Evolutionary conservation across 1,284 basidiomycete genomes (phyloP).

Genomic region (Apiotrichum mycotoxinovorans): DNA sequence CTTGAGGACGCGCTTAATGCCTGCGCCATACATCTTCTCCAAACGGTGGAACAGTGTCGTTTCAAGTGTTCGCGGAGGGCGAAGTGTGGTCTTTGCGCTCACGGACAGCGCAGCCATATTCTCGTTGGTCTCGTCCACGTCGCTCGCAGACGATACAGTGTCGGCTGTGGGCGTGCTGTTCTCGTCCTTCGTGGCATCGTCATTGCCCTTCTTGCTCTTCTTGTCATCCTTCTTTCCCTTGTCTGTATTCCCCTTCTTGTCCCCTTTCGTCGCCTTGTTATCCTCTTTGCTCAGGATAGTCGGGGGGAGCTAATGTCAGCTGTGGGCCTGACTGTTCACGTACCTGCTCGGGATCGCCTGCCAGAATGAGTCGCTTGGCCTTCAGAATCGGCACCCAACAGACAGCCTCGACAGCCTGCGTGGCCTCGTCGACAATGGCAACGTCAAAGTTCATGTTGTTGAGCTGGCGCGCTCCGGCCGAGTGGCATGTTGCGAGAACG

Average conservation of each 20-base stretch:
- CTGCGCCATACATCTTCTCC: slow-evolving; percentile 76
- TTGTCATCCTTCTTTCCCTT: slow-evolving; percentile 21
- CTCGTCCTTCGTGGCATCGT: not conserved
- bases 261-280: slow-evolving; percentile 10
- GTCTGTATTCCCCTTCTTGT: slow-evolving; percentile 16
- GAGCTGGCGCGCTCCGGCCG: slow-evolving; percentile 75
- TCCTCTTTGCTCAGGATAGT: slow-evolving; percentile 68
- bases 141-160: not conserved
- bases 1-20: slow-evolving; percentile 80
- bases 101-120: not conserved
- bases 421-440: slow-evolving; percentile 92
- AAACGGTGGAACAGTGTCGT: slow-evolving; percentile 88
- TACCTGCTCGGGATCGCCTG: slow-evolving; percentile 79
- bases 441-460: slow-evolving; percentile 77
- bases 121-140: not conserved
- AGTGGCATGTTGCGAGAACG: slow-evolving; percentile 89
- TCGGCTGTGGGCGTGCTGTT: no score
- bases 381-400: slow-evolving; percentile 96
- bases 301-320: slow-evolving; percentile 66
- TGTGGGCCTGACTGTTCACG: slow-evolving; percentile 14
- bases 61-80: slow-evolving; percentile 71
- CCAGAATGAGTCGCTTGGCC: slow-evolving; percentile 75
- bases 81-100: slow-evolving; percentile 46
- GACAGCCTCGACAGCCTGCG: slow-evolving; percentile 91
- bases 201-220: not conserved